A percentile compares a stretch with the other conserved stretches of the same genome.
These are phyloP conservation scores for Rhodosporidiobolus sp. DNA, from an alignment of 768 basidiomycete genomes.

Conservation along the genomic window DNA sequence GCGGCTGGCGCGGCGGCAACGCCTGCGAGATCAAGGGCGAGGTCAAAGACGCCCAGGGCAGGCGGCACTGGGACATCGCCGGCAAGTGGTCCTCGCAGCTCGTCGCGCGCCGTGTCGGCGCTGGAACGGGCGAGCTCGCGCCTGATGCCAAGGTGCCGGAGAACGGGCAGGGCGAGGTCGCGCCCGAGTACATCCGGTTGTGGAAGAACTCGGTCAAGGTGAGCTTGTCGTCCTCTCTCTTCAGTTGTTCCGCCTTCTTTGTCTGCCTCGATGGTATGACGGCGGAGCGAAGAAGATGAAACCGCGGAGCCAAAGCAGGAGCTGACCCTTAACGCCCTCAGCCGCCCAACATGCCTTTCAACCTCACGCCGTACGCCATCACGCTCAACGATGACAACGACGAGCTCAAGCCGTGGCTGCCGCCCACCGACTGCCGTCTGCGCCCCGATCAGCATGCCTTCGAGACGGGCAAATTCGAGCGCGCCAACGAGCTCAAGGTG, in stretches of 20 bases:
- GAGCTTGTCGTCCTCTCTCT: neutral
- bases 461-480: conserved; percentile 79
- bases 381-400: conserved; percentile 83
- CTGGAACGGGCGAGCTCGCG: conserved; percentile 60
- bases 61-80: conserved; percentile 78
- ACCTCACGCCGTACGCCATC: conserved; percentile 89
- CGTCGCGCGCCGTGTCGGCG: conserved; percentile 71
- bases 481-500: conserved; percentile 67
- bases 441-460: conserved; percentile 93
- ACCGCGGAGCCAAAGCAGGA: too few species aligned
- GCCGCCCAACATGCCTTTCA: conserved; percentile 71
- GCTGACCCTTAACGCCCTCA: neutral
- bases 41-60: conserved; percentile 65
- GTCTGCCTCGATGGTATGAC: too few species aligned
- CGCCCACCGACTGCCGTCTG: conserved; percentile 86
- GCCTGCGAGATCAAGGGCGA: conserved; percentile 88
- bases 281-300: too few species aligned
- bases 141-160: conserved; percentile 65
- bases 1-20: conserved; percentile 88
- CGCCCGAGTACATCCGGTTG: conserved; percentile 74
- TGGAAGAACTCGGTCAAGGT: conserved; percentile 87
- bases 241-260: too few species aligned
- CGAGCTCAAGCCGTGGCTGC: conserved; percentile 67
- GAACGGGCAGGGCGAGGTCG: conserved; percentile 51
- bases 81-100: conserved; percentile 95